A percentile compares a stretch with the other conserved stretches of the same genome.
Evolutionary conservation across 495 filamentous ascomycete species (phyloP).

Genomic region (Penicillium canescens): DNA sequence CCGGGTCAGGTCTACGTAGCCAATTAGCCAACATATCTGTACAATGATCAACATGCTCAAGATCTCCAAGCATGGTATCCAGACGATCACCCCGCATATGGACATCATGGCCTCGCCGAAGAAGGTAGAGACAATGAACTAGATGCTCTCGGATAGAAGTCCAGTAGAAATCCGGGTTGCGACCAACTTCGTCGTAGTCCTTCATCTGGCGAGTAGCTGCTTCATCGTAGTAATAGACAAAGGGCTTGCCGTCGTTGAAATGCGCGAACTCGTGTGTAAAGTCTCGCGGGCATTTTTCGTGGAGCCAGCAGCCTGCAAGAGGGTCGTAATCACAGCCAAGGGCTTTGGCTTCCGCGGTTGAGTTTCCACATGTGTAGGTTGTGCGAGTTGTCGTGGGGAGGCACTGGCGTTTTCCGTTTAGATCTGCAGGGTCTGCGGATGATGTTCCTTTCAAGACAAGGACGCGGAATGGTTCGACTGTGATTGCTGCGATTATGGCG

Average conservation of each 20-base stretch:
- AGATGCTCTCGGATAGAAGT: slow-evolving; percentile 14
- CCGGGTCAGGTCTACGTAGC: slow-evolving; percentile 12
- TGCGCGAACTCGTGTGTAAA: slow-evolving; percentile 8
- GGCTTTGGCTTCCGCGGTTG: slow-evolving; percentile 9
- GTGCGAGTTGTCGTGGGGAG: slow-evolving; percentile 6
- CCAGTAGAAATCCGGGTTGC: slow-evolving; percentile 13
- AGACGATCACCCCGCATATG: slow-evolving; percentile 17
- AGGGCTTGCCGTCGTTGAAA: slow-evolving; percentile 18
- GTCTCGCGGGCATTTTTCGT: slow-evolving; percentile 12
- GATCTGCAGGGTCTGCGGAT: not conserved
- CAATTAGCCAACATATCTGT: slow-evolving; percentile 15
- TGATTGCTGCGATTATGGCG: slow-evolving; percentile 8
- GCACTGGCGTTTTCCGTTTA: slow-evolving; percentile 9
- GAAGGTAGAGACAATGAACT: slow-evolving; percentile 17
- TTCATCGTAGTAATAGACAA: slow-evolving; percentile 17
- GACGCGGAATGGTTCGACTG: slow-evolving; percentile 11
- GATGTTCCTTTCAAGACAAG: slow-evolving; percentile 5
- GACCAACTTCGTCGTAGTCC: slow-evolving; percentile 13
- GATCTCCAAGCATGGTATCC: slow-evolving; percentile 13
- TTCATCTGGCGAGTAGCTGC: slow-evolving; percentile 13
- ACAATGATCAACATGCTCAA: slow-evolving; percentile 19
- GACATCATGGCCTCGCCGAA: slow-evolving; percentile 14
- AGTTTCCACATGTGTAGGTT: slow-evolving; percentile 13
- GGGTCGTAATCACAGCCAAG: slow-evolving; percentile 15
- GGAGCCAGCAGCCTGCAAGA: slow-evolving; percentile 16